Conservation (phyloP, 108 stramenopile genomes). For the Licmophora abbreviata region DNA sequence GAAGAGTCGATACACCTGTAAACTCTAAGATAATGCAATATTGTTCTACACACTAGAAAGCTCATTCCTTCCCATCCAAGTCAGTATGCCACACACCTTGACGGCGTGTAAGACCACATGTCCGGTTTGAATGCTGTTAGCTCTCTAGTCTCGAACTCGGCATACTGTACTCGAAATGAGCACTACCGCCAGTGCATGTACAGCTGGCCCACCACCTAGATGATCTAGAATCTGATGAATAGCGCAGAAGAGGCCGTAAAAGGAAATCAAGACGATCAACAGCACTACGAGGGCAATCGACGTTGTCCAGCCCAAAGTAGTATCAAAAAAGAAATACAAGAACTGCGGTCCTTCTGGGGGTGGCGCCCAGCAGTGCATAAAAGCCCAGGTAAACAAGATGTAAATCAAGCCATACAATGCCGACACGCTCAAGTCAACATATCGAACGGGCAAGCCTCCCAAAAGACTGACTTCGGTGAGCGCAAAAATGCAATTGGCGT, state of each 20-base stretch:
- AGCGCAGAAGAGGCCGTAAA: slow-evolving; percentile 43
- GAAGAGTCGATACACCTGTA: no score
- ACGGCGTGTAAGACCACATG: no score
- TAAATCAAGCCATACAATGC: slow-evolving; percentile 18
- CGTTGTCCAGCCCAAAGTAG: slow-evolving; percentile 20
- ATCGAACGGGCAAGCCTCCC: slow-evolving; percentile 23
- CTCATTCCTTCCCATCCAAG: no score
- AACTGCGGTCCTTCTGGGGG: slow-evolving; percentile 30
- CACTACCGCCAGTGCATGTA: slow-evolving; percentile 4
- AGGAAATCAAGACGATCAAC: slow-evolving; percentile 16
- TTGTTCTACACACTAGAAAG: no score
- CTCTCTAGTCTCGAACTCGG: slow-evolving; percentile 16
- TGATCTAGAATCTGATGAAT: not conserved
- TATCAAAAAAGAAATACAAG: slow-evolving; percentile 39
- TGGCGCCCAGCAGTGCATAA: slow-evolving; percentile 12
- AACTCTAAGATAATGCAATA: no score
- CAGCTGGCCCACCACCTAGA: slow-evolving; percentile 3
- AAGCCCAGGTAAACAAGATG: slow-evolving; percentile 26
- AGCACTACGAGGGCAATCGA: slow-evolving; percentile 10
- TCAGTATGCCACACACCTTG: no score
- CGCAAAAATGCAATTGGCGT: slow-evolving; percentile 20
- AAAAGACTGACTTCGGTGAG: slow-evolving; percentile 17
- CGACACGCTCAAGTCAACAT: slow-evolving; percentile 9
- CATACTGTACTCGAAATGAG: slow-evolving; percentile 4
- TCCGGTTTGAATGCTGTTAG: no score